Conservation (phyloP, 2,329 filamentous ascomycete genomes). For the Bimuria novae-zelandiae region DNA sequence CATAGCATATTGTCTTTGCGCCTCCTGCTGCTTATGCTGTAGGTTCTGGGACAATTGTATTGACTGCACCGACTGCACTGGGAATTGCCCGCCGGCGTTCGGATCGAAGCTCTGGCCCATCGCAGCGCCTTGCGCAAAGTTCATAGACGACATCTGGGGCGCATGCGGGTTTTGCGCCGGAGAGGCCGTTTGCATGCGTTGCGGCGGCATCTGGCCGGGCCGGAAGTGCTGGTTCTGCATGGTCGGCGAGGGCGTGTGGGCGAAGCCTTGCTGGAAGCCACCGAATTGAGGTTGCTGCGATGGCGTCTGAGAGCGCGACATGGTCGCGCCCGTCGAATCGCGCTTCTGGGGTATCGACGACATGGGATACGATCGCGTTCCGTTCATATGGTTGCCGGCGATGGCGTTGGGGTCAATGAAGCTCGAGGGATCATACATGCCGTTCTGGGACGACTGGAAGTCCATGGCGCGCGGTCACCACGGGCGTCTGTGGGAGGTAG, state of each 20-base stretch:
- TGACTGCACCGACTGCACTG: conserved; percentile 49
- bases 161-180: conserved; percentile 77
- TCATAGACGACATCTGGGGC: conserved; percentile 48
- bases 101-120: conserved; percentile 47
- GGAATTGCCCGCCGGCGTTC: conserved; percentile 52
- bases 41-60: conserved; percentile 58
- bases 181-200: conserved; percentile 83
- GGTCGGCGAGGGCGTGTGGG: conserved; percentile 91
- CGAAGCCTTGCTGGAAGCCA: conserved; percentile 73
- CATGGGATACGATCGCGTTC: conserved; percentile 83
- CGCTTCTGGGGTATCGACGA: conserved; percentile 94
- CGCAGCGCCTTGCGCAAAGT: conserved; percentile 39
- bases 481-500: conserved; percentile 7
- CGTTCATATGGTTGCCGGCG: conserved; percentile 59
- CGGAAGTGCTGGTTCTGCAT: conserved; percentile 78
- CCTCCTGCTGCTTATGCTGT: conserved; percentile 58
- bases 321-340: conserved; percentile 82
- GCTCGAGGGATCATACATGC: conserved; percentile 43
- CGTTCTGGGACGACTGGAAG: conserved; percentile 44
- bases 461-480: conserved; percentile 39
- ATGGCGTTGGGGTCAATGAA: conserved; percentile 49
- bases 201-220: conserved; percentile 59
- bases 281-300: conserved; percentile 69
- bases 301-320: conserved; percentile 92
- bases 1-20: conserved; percentile 84